phyloP scores from a whole-genome alignment of 2,329 filamentous ascomycete genomes.

The Venturiaceae sp. region DNA sequence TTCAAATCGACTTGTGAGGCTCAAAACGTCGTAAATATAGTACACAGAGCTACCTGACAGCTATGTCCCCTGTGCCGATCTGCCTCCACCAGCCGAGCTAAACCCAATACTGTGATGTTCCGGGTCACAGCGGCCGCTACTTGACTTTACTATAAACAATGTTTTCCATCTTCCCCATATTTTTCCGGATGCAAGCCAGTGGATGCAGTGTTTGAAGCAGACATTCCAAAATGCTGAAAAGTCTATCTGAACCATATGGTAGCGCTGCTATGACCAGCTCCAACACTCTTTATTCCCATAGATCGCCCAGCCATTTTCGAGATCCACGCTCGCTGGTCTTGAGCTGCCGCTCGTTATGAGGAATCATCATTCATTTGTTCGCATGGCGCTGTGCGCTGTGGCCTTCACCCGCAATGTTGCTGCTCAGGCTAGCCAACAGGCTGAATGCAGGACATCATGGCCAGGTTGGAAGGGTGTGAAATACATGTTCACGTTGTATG shows the following conservation, averaged over 20 bases:
- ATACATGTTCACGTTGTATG: constrained; percentile 7
- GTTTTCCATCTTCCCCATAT: not conserved
- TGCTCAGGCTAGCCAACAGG: not conserved
- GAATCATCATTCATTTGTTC: not conserved
- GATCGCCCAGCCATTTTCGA: not conserved
- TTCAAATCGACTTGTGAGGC: not conserved
- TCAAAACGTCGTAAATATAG: not conserved
- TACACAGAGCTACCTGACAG: not conserved
- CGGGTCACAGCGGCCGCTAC: not conserved
- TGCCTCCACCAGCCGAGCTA: not conserved
- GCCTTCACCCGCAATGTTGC: not conserved
- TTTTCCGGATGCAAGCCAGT: not conserved
- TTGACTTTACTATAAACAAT: not conserved
- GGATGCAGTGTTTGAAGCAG: not conserved
- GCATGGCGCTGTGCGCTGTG: not conserved
- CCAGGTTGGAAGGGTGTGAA: constrained; percentile 1
- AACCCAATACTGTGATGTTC: not conserved
- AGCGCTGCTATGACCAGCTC: not conserved
- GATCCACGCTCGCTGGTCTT: not conserved
- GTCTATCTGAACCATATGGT: not conserved
- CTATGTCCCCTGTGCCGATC: not conserved
- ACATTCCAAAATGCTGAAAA: not conserved
- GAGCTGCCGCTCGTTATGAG: not conserved
- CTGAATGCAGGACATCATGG: not conserved
- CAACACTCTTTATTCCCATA: not conserved